Evolutionary conservation across 208 protist species (phyloP).

Genomic region (Angomonas desouzai): DNA sequence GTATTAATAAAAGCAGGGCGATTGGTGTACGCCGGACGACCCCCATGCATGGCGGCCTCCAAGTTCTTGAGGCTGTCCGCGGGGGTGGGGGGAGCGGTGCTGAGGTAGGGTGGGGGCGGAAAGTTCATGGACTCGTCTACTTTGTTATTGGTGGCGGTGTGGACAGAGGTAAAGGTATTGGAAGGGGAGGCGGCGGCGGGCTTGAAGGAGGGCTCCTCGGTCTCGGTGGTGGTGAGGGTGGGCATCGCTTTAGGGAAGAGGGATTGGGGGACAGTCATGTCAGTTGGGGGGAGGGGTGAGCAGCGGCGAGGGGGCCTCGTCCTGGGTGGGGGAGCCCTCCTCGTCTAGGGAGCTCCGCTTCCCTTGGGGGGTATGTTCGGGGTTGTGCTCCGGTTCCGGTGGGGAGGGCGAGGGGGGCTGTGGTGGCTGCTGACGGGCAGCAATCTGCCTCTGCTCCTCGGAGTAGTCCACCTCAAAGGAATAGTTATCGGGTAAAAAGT

Average conservation of each 20-base stretch:
- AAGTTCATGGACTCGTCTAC: not conserved
- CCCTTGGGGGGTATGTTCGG: too few relatives aligned
- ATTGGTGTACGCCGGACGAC: not conserved
- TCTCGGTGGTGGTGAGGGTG: not conserved
- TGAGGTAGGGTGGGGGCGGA: not conserved
- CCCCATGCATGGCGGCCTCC: not conserved
- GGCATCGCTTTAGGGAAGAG: not conserved
- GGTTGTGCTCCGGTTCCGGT: not conserved
- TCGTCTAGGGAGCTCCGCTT: too few relatives aligned
- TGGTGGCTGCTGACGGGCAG: not conserved
- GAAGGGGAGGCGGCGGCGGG: not conserved
- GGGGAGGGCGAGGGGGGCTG: not conserved
- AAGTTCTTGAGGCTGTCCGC: not conserved
- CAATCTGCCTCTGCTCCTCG: not conserved
- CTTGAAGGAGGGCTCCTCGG: not conserved
- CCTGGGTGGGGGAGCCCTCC: too few relatives aligned
- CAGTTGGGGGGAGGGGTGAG: too few relatives aligned
- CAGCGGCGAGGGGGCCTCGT: too few relatives aligned
- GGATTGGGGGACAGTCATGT: too few relatives aligned
- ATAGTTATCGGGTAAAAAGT: not conserved
- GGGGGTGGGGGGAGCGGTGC: slow-evolving; percentile 1
- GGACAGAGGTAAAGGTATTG: not conserved
- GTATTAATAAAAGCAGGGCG: too few relatives aligned
- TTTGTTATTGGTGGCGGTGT: not conserved
- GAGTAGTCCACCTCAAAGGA: slow-evolving; percentile 1